A percentile compares a stretch with the other conserved stretches of the same genome.
phyloP scores from a whole-genome alignment of 2,329 filamentous ascomycete species.

The Kalmusia sp. region DNA sequence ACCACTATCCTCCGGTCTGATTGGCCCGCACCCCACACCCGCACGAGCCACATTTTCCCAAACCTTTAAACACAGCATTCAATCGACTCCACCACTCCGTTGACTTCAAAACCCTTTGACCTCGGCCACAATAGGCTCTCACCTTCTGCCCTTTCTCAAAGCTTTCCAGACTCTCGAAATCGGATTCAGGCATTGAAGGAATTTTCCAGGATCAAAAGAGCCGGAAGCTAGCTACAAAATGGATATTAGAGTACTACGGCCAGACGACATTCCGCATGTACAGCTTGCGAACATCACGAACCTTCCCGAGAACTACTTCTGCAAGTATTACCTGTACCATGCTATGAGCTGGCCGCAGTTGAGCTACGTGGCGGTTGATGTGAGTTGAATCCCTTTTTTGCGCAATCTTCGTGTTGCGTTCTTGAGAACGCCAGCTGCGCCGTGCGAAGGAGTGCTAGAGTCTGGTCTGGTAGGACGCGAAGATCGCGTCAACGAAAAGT shows the following conservation, averaged over 20 bases:
- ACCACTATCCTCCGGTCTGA: too few species aligned
- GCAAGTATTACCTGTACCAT: conserved; percentile 99
- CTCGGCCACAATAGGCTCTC: not conserved
- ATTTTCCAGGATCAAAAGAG: not conserved
- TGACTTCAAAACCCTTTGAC: not conserved
- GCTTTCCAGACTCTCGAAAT: not conserved
- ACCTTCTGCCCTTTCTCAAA: too few species aligned
- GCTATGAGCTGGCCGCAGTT: conserved; percentile 97
- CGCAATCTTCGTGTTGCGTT: not conserved
- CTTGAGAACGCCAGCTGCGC: too few species aligned
- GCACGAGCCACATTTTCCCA: conserved; percentile 6
- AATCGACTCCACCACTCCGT: not conserved
- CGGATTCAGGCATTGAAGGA: not conserved
- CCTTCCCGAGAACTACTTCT: conserved; percentile 98
- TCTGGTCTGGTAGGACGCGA: too few species aligned
- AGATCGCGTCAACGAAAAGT: too few species aligned
- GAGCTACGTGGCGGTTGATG: conserved; percentile 93
- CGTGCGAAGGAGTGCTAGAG: too few species aligned
- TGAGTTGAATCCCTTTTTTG: conserved; percentile 38
- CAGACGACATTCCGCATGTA: conserved; percentile 86
- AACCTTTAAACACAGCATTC: not conserved
- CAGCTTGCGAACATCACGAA: conserved; percentile 99
- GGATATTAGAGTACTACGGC: conserved; percentile 88
- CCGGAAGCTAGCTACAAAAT: conserved; percentile 58
- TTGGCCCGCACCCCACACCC: conserved; percentile 4